Base-by-base conservation (phyloP, 805 yeast species). In the Metschnikowia gruessii region DNA sequence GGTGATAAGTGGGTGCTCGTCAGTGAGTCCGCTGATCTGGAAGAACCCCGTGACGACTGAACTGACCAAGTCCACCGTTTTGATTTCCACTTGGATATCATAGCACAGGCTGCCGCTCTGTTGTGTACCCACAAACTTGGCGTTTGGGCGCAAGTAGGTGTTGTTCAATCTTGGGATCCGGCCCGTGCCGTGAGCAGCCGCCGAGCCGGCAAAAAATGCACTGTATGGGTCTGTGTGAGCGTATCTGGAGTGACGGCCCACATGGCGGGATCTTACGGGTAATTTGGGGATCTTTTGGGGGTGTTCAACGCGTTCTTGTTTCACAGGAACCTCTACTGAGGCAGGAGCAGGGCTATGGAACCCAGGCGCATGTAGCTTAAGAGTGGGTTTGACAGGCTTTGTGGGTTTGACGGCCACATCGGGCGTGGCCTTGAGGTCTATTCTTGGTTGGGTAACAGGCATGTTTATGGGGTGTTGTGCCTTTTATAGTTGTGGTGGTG, bases 21-120 rank as follows among this genome's bases (percentile, higher is more conserved):
- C 81, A 0, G 87, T 83, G 41, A 84, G 70, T 2, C 87, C 88
- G 38, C 78, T 74, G 48, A 85, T 85, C 48, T 80, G 79, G 40
- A 84, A 66, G 52, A 81, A 82, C 4, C 91, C 91, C 19, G 85
- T 64, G 2, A 70, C 64, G 13, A 65, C 52, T 11, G 61, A 56
- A 44, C 66, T 21, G 48, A 66, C 45, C 55, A 85, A 65, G 62
- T 87, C 89, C n/a, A 86, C 85, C 39, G 77, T 77, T 62, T 83
- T 79, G 53, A 87, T 68, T 56, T 82, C 87, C 17, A 86, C 88
- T 35, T 75, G 68, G 16, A 87, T 88, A 52, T 81, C 83, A 62
- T 82, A 85, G 3, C 79, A 76, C 2, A 80, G 74, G 49, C 77
- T 67, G 0, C 86, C 88, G 10, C 87, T 80, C 57, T 81, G 85